A percentile compares a stretch with the other conserved stretches of the same genome.
Conservation (phyloP, 2,329 filamentous ascomycete genomes). For the Metarhizium brunneum region DNA sequence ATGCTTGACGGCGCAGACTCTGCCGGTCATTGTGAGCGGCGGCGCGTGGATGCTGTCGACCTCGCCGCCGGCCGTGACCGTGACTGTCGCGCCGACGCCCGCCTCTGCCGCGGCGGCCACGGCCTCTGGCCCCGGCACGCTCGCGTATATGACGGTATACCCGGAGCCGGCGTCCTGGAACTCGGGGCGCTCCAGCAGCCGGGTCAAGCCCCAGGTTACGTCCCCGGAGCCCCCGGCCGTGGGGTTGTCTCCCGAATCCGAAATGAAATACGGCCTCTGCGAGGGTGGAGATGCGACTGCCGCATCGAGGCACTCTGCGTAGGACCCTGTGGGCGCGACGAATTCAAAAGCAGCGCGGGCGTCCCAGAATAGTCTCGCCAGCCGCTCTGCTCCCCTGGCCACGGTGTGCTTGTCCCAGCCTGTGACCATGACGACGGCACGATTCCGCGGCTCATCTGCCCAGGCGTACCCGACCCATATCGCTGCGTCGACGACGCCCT, state of each 20-base stretch:
- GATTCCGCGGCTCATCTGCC: conserved; percentile 44
- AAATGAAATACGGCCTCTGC: conserved; percentile 41
- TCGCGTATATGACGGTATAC: conserved; percentile 41
- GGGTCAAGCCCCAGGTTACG: conserved; percentile 40
- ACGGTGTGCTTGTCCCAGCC: conserved; percentile 36
- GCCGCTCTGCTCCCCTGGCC: conserved; percentile 28
- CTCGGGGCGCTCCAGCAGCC: conserved; percentile 34
- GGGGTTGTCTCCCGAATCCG: conserved; percentile 46
- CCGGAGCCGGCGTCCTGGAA: conserved; percentile 26
- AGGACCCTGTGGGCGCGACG: conserved; percentile 39
- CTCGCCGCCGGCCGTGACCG: conserved; percentile 40
- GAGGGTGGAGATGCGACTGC: conserved; percentile 26
- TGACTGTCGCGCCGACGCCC: conserved; percentile 36
- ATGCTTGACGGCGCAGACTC: conserved; percentile 38
- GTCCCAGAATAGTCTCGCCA: conserved; percentile 39
- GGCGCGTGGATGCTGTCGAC: conserved; percentile 38
- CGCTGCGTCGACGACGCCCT: conserved; percentile 38
- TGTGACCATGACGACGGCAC: conserved; percentile 39
- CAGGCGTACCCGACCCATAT: conserved; percentile 48
- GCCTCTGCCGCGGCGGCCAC: conserved; percentile 31
- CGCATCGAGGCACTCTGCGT: conserved; percentile 35
- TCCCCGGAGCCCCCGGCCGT: conserved; percentile 45
- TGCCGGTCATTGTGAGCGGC: conserved; percentile 40
- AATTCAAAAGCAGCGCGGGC: conserved; percentile 38
- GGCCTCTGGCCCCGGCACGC: conserved; percentile 37